Evolutionary conservation across 805 yeast genomes (phyloP), one percentile per base, ranked within the genome.

Genomic region (Nakazawaea ambrosiae): DNA sequence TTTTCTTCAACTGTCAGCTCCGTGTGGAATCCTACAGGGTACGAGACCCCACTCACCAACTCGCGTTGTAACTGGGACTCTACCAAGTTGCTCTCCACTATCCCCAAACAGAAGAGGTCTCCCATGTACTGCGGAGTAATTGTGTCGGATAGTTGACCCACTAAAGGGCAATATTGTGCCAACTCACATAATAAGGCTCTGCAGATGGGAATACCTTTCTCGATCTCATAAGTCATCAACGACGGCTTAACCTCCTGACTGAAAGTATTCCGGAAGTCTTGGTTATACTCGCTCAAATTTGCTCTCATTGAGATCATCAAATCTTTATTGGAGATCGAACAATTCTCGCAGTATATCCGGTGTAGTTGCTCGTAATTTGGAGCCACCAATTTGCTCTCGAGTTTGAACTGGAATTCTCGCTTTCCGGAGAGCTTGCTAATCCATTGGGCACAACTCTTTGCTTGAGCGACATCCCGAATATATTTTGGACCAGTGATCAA

Each of bases 31-130:
- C 76, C 77, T 14, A 73, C 66, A 1, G 76, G 67, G 50, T 61
- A 70, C 1, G 76, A 66, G 17, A 61, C 50, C 1, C 77, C 77
- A 6, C 74, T 67, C n/a, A 63, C 65, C 40, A 71, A 49, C 45
- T 70, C 77, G 41, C 76, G 51, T 54, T 70, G 75, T 39, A 66
- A 49, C 47, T 70, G 76, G 20, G 71, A 66, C 49, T 72, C 77
- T 22, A 63, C 45, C 29, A 67, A 56, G 3, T 66, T 55, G 2
- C 72, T 58, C 23, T 66, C 62, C 5, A 72, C 60, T 22, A 68
- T 45, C 0, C 72, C 72, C 19, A 70, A 45, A 42, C 70, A 57
- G 48, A 60, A 67, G 40, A 69, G 51, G 47, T 73, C 79, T 1
- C 70, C 55, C 33, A 66, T 60, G 50, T 66, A 72, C 41, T 71